Percentiles rank a stretch among this genome's conserved stretches.
These are phyloP conservation scores for Leishmania gerbilli DNA, from an alignment of 208 protist species.

Conservation along the genomic window DNA sequence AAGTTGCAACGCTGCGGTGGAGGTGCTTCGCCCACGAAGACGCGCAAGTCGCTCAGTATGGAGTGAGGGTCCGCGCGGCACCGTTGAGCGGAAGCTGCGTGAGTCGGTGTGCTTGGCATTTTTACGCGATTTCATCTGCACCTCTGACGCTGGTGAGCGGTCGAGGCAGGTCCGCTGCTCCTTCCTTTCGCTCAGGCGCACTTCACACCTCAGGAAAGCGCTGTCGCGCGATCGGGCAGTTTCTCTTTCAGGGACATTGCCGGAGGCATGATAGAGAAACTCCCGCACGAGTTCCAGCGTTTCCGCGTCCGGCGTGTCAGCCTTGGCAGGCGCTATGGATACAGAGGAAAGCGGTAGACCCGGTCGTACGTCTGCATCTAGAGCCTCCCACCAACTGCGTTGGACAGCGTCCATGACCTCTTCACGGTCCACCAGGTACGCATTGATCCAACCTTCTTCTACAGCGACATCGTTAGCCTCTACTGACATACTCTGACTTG, in stretches of 20 bases:
- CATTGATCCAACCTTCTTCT: background rate
- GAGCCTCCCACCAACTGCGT: conserved; percentile 23
- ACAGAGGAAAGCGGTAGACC: conserved; percentile 6
- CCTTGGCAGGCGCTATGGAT: background rate
- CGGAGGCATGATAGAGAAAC: conserved; percentile 7
- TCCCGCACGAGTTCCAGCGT: background rate
- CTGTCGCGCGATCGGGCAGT: background rate
- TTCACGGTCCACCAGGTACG: conserved; percentile 13
- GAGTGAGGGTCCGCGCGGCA: background rate
- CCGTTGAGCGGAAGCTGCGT: background rate
- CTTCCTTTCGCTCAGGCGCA: background rate
- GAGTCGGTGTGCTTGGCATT: background rate
- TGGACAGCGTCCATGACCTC: conserved; percentile 19
- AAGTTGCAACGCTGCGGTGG: background rate
- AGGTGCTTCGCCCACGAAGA: conserved; percentile 1
- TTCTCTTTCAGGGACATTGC: no score
- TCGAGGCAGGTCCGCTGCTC: background rate
- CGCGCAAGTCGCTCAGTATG: conserved; percentile 3
- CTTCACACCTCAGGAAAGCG: background rate
- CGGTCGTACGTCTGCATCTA: conserved; percentile 16
- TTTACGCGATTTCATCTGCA: background rate
- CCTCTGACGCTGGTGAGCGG: background rate
- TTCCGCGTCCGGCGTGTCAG: conserved; percentile 9
- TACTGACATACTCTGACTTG: background rate
- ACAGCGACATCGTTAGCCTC: background rate